A percentile compares a stretch with the other conserved stretches of the same genome.
Conservation (phyloP, 192 early-diverging fungal species). For the Backusella sp. region DNA sequence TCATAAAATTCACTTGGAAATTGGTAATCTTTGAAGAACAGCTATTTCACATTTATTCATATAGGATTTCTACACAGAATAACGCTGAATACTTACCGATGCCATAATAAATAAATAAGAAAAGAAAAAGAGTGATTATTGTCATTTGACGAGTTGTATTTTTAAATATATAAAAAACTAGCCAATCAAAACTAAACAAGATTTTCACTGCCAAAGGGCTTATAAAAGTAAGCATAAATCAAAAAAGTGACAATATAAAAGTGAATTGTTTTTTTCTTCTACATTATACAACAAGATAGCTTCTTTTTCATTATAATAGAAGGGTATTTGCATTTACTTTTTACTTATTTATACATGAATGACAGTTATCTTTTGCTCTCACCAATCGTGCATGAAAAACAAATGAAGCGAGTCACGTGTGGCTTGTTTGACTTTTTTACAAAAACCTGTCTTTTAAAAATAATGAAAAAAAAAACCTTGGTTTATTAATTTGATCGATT, state of each 20-base stretch:
- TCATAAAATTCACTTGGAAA: slow-evolving; percentile 51
- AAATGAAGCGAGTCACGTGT: not conserved
- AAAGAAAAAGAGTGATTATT: not conserved
- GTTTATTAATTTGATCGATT: not conserved
- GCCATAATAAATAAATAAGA: not conserved
- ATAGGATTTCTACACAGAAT: not conserved
- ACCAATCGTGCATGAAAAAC: not conserved
- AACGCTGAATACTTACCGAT: not conserved
- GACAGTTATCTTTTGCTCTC: not conserved
- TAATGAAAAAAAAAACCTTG: not conserved
- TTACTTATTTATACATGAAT: not conserved
- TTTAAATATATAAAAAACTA: not conserved
- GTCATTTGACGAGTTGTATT: not conserved
- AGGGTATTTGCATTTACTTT: no score
- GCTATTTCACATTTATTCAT: slow-evolving; percentile 7
- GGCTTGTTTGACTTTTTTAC: slow-evolving; percentile 13
- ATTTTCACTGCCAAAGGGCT: not conserved
- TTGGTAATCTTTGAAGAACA: slow-evolving; percentile 49
- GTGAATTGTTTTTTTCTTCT: no score
- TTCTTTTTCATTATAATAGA: no score
- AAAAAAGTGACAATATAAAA: not conserved
- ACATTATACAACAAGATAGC: no score
- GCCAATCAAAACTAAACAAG: not conserved
- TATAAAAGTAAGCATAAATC: not conserved
- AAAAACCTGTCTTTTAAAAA: not conserved